Percentiles rank a stretch among this genome's conserved stretches.
Evolutionary conservation across 139 green algal species (phyloP).

Genomic region (Chlamydomonas applanata): DNA sequence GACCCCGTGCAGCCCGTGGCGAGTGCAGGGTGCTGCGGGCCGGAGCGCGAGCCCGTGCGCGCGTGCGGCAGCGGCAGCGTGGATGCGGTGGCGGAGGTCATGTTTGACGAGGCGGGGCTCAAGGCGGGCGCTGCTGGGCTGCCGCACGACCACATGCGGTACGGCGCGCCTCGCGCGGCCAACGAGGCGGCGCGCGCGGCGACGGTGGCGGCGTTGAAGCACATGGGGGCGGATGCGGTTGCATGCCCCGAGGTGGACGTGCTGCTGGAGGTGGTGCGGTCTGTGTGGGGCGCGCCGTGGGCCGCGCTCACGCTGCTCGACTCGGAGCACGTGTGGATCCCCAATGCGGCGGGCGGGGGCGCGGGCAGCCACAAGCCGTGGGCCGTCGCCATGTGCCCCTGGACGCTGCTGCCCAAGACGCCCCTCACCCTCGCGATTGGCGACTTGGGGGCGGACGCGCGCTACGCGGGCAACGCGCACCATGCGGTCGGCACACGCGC

Average conservation of each 20-base stretch:
- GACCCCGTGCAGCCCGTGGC: no score
- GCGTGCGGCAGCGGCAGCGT: no score
- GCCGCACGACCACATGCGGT: no score
- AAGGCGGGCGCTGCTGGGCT: no score
- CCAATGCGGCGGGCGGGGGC: neutral
- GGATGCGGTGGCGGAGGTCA: no score
- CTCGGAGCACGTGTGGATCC: constrained; percentile 25
- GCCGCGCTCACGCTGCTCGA: constrained; percentile 27
- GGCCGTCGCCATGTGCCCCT: constrained; percentile 28
- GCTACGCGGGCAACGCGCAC: constrained; percentile 59
- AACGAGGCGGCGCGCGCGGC: no score
- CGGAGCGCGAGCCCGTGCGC: no score
- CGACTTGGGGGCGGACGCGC: constrained; percentile 51
- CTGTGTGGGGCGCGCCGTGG: constrained; percentile 12
- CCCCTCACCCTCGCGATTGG: constrained; percentile 56
- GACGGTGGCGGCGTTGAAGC: no score
- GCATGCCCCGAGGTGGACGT: constrained; percentile 22
- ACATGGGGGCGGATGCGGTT: neutral
- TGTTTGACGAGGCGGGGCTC: no score
- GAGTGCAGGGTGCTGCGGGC: no score
- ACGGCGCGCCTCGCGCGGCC: no score
- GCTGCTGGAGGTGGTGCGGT: constrained; percentile 20
- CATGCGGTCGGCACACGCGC: constrained; percentile 49
- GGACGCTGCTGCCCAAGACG: constrained; percentile 48
- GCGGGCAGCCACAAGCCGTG: constrained; percentile 5